Percentiles rank a stretch among this genome's conserved stretches.
Evolutionary conservation across 495 filamentous ascomycete species (phyloP).

Genomic region (Neurospora hispaniola): DNA sequence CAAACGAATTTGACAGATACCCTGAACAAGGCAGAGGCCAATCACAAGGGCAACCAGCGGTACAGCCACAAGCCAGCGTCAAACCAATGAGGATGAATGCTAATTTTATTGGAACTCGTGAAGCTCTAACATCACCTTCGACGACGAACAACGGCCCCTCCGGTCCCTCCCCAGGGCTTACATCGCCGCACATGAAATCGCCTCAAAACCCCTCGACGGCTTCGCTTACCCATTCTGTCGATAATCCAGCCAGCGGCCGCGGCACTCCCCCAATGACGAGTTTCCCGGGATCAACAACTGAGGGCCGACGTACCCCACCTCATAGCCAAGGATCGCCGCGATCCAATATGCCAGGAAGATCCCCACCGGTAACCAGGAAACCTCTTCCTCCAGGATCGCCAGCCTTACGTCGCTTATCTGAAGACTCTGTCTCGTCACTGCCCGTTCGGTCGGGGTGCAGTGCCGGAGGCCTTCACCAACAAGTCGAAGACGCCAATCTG

Average conservation of each 20-base stretch:
- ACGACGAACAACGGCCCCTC: conserved; percentile 12
- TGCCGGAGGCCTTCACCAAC: conserved; percentile 51
- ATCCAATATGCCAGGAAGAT: conserved; percentile 19
- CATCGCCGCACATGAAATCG: conserved; percentile 23
- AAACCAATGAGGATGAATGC: conserved; percentile 36
- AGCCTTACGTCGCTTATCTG: conserved; percentile 25
- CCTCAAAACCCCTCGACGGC: conserved; percentile 25
- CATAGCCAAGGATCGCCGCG: conserved; percentile 13
- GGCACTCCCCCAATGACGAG: conserved; percentile 13
- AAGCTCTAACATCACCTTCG: conserved; percentile 33
- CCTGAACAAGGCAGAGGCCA: conserved; percentile 2
- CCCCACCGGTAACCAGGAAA: conserved; percentile 40
- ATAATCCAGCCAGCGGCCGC: not conserved
- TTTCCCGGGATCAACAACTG: conserved; percentile 20
- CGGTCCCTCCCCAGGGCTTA: conserved; percentile 19
- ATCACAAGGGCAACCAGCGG: conserved; percentile 27
- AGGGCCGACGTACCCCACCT: conserved; percentile 26
- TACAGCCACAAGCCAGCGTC: conserved; percentile 34
- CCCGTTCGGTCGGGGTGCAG: conserved; percentile 30
- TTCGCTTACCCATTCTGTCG: conserved; percentile 13
- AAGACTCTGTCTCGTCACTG: conserved; percentile 15
- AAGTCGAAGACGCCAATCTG: conserved; percentile 52
- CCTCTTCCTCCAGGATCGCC: conserved; percentile 46
- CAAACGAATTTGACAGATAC: not conserved
- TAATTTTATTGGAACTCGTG: conserved; percentile 39